Conservation (phyloP, 305 asterid species). For the Plantago coronopus region DNA sequence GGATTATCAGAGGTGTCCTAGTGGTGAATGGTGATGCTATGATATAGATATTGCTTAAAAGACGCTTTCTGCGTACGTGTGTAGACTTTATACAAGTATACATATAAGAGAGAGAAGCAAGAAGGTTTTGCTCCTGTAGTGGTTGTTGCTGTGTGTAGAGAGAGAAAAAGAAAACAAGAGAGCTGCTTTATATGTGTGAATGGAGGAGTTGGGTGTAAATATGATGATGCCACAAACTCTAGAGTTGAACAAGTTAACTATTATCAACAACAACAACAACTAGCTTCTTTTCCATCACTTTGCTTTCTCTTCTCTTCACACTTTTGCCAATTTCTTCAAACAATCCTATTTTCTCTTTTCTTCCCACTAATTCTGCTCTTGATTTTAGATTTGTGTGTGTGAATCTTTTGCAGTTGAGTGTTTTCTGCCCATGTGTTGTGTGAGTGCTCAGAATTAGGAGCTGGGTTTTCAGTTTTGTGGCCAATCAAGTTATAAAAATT, state of each 20-base stretch:
- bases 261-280: no score
- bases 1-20: no score
- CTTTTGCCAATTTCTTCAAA: background rate
- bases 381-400: conserved; percentile 12
- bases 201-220: conserved; percentile 34
- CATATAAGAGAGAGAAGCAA: conserved; percentile 20
- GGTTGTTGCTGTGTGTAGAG: conserved; percentile 6
- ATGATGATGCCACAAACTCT: conserved; percentile 10
- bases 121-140: background rate
- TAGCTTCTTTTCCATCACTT: no score
- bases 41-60: conserved; percentile 15
- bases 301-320: background rate
- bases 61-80: conserved; percentile 38
- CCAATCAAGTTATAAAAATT: conserved; percentile 20
- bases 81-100: conserved; percentile 23
- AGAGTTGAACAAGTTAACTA: background rate
- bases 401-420: conserved; percentile 16
- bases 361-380: background rate
- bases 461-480: conserved; percentile 28
- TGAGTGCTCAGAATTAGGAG: conserved; percentile 21
- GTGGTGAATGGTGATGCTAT: no score
- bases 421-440: conserved; percentile 6
- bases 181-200: conserved; percentile 30
- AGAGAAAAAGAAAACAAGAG: conserved; percentile 18
- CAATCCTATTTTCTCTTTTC: conserved; percentile 6